These are phyloP conservation scores for Protea cynaroides DNA, from an alignment of 164 flowering plant genomes.

Conservation along the genomic window DNA sequence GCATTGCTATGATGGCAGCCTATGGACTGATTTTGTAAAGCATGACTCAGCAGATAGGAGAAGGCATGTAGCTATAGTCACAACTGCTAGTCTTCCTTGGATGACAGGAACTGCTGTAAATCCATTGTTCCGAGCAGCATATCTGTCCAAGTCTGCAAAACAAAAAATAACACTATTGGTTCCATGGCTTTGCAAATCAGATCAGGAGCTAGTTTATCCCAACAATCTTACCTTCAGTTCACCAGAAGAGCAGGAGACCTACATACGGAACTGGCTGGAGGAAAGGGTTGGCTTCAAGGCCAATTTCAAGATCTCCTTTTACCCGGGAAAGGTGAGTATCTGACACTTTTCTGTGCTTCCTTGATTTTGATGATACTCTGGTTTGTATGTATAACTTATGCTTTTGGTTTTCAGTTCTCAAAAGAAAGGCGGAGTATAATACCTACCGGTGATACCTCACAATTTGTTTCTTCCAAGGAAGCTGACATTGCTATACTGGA, in stretches of 20 bases:
- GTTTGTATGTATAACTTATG: conserved; percentile 2
- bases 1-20: conserved; percentile 84
- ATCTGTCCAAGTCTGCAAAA: conserved; percentile 72
- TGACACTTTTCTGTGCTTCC: neutral
- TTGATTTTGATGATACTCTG: neutral
- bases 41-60: conserved; percentile 37
- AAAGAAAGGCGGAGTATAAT: conserved; percentile 71
- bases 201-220: conserved; percentile 93
- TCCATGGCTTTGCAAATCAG: conserved; percentile 94
- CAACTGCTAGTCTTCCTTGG: conserved; percentile 99
- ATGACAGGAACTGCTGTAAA: conserved; percentile 99
- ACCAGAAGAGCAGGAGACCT: conserved; percentile 87
- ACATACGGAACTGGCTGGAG: conserved; percentile 88
- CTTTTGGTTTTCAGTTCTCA: conserved; percentile 45
- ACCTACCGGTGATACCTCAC: conserved; percentile 79
- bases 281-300: conserved; percentile 91
- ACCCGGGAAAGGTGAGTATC: conserved; percentile 97
- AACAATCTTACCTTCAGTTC: conserved; percentile 71
- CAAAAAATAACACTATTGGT: conserved; percentile 91
- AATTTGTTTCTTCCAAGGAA: conserved; percentile 68
- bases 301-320: conserved; percentile 83
- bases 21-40: conserved; percentile 62
- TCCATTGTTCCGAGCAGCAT: conserved; percentile 96
- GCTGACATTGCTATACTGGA: conserved; percentile 87
- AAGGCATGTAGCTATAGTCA: conserved; percentile 91